These are phyloP conservation scores for Alternaria dauci DNA, from an alignment of 2,329 filamentous ascomycete genomes.

Conservation along the genomic window DNA sequence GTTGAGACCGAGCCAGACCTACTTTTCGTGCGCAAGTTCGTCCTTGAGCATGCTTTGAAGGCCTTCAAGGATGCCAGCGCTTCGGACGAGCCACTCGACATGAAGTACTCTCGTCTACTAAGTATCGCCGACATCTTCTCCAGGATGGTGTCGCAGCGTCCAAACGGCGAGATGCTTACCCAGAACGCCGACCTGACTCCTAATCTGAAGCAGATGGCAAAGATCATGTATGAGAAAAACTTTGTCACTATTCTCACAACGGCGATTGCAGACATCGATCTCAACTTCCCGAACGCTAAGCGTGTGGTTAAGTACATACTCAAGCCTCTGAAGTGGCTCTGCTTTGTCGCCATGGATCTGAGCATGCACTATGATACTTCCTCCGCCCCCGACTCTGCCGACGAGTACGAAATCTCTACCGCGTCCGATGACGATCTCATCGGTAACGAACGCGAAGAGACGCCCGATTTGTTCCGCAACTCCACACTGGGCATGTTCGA, in stretches of 20 bases:
- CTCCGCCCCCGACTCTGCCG: conserved; percentile 67
- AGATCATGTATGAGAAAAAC: conserved; percentile 98
- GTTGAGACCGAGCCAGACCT: conserved; percentile 84
- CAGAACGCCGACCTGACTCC: conserved; percentile 47
- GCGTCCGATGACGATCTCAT: conserved; percentile 87
- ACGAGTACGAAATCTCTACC: conserved; percentile 91
- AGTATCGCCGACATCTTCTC: conserved; percentile 91
- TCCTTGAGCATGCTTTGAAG: conserved; percentile 89
- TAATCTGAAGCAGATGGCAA: conserved; percentile 84
- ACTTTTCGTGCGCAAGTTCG: conserved; percentile 91
- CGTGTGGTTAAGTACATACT: conserved; percentile 96
- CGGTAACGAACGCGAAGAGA: conserved; percentile 78
- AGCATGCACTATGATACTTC: conserved; percentile 83
- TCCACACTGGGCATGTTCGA: conserved; percentile 96
- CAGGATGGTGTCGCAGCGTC: conserved; percentile 77
- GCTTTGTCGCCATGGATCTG: conserved; percentile 83
- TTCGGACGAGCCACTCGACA: conserved; percentile 81
- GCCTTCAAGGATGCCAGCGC: conserved; percentile 87
- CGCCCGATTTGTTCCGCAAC: conserved; percentile 95
- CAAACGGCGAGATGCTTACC: conserved; percentile 49
- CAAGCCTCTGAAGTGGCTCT: conserved; percentile 85
- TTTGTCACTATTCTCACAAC: conserved; percentile 87
- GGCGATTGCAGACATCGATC: conserved; percentile 93
- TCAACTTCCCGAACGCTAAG: conserved; percentile 93
- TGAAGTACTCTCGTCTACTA: conserved; percentile 87